These are phyloP conservation scores for Taphrina deformans DNA, from an alignment of 1,139 yeast genomes.

Conservation along the genomic window DNA sequence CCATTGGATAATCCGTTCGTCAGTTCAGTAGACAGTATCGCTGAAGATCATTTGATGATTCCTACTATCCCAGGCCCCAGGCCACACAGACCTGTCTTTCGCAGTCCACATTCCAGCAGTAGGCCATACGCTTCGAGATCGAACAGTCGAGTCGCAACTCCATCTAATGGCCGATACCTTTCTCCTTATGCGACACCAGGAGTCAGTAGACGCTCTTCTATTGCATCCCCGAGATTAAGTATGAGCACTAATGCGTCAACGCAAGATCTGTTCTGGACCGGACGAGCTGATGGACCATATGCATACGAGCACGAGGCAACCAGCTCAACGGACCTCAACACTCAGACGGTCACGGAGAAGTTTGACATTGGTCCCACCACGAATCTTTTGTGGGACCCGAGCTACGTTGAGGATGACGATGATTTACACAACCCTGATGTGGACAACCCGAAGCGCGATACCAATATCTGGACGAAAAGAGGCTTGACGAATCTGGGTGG, in stretches of 20 bases:
- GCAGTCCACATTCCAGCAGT: background rate
- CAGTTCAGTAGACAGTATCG: background rate
- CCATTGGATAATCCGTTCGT: conserved; percentile 15
- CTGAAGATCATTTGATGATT: background rate
- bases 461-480: conserved; percentile 32
- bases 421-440: conserved; percentile 34
- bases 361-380: conserved; percentile 22
- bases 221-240: conserved; percentile 1
- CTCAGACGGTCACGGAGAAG: conserved; percentile 27
- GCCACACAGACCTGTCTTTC: background rate
- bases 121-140: background rate
- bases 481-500: conserved; percentile 35
- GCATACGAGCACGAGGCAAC: conserved; percentile 16
- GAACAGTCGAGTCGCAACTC: conserved; percentile 7
- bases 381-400: conserved; percentile 35
- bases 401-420: conserved; percentile 34
- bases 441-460: conserved; percentile 32
- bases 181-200: conserved; percentile 22
- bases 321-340: conserved; percentile 7
- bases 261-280: conserved; percentile 17
- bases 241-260: conserved; percentile 1
- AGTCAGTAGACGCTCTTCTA: conserved; percentile 13
- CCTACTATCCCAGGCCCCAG: conserved; percentile 11
- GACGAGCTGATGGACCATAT: conserved; percentile 14
- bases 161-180: conserved; percentile 11